These are phyloP conservation scores for Chalciporus piperatus DNA, from an alignment of 768 basidiomycete species.

Conservation along the genomic window DNA sequence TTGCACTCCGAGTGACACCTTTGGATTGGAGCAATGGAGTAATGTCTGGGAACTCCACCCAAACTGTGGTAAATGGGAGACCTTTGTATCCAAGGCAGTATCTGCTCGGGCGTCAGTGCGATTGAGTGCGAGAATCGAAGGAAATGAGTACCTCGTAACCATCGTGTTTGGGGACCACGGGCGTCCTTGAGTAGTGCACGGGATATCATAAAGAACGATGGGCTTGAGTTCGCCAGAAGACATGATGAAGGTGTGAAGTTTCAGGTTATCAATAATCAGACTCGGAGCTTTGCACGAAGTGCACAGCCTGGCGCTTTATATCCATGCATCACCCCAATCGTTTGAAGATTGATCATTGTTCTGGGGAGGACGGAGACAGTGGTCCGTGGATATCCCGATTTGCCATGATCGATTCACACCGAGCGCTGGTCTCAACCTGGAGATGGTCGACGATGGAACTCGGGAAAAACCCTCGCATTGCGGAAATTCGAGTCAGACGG, in stretches of 20 bases:
- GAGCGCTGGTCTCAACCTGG: too few species aligned
- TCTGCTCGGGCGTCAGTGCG: slow-evolving; percentile 31
- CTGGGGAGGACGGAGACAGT: too few species aligned
- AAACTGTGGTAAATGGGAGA: slow-evolving; percentile 13
- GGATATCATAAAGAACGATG: slow-evolving; percentile 37
- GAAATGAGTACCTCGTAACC: slow-evolving; percentile 29
- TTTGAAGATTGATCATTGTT: too few species aligned
- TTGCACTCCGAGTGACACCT: slow-evolving; percentile 15
- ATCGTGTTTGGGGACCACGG: slow-evolving; percentile 40
- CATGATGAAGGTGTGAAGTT: slow-evolving; percentile 6
- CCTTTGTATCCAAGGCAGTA: slow-evolving; percentile 27
- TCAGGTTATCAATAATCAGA: too few species aligned
- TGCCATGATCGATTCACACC: too few species aligned
- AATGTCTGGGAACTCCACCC: slow-evolving; percentile 54
- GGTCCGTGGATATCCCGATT: too few species aligned
- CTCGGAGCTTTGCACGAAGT: too few species aligned
- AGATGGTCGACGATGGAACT: too few species aligned
- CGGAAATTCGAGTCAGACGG: too few species aligned
- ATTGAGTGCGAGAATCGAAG: slow-evolving; percentile 6
- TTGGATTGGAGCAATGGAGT: slow-evolving; percentile 26
- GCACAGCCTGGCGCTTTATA: too few species aligned
- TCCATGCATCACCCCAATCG: too few species aligned
- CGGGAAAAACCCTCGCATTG: too few species aligned
- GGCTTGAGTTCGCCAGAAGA: slow-evolving; percentile 11
- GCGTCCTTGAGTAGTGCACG: slow-evolving; percentile 23